A percentile compares a stretch with the other conserved stretches of the same genome.
These are phyloP conservation scores for Penicillium sp. DNA, from an alignment of 2,329 filamentous ascomycete species.

Conservation along the genomic window DNA sequence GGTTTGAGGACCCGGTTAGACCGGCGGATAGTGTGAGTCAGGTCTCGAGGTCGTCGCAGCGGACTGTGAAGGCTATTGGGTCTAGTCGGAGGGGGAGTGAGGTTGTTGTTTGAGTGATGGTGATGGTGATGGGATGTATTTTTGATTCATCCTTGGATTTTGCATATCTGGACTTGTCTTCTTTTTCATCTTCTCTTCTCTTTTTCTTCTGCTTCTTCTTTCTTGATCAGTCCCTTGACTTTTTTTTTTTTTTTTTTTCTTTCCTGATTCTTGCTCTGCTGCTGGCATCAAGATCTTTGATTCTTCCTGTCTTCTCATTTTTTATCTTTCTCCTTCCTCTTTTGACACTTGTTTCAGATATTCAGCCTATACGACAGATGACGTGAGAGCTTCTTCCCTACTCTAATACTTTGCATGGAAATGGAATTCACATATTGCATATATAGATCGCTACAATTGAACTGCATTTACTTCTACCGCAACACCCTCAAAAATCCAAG, in stretches of 20 bases:
- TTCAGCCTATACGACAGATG: constrained; percentile 9
- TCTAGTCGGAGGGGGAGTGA: constrained; percentile 40
- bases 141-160: neutral
- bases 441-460: constrained; percentile 11
- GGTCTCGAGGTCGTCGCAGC: constrained; percentile 42
- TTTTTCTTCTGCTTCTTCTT: neutral
- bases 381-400: neutral
- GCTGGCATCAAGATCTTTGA: neutral
- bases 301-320: neutral
- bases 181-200: neutral
- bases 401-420: constrained; percentile 8
- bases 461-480: constrained; percentile 2
- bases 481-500: neutral
- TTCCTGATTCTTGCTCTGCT: neutral
- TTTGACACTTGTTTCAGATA: constrained; percentile 4
- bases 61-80: constrained; percentile 40
- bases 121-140: neutral
- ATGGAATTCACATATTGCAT: constrained; percentile 5
- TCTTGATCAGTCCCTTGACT: neutral
- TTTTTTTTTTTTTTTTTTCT: neutral
- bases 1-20: constrained; percentile 47
- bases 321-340: neutral
- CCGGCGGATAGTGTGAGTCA: constrained; percentile 51
- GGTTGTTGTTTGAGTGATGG: constrained; percentile 25
- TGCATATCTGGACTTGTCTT: constrained; percentile 6